Evolutionary conservation across 805 yeast species (phyloP), one percentile per base, ranked within the genome.

Genomic region (Sugiyamaella smithiae): DNA sequence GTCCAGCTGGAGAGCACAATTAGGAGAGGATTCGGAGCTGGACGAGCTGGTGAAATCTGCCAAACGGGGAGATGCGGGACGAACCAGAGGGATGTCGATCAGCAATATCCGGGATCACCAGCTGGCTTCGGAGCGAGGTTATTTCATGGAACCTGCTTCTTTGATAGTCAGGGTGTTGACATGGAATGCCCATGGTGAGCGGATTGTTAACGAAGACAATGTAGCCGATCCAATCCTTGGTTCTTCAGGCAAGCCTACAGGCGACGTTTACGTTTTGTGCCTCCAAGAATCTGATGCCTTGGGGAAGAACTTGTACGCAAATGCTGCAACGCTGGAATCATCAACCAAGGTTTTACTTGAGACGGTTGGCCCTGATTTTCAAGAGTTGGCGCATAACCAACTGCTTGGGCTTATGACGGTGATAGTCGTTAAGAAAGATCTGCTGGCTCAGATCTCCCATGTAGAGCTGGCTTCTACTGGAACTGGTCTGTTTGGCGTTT

Each of bases 211-310:
- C 9, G 51, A 55, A 20, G 58, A n/a, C 12, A 14, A 26, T 40
- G 33, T 26, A 11, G n/a, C 20, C 24, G 29, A 19, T 12, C 36
- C 36, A 24, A 9, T 22, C n/a, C 8, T 16, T 12, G 26, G 49
- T 14, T 40, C n/a, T 2, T 4, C n/a, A n/a, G 3, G n/a, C 29
- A 17, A 8, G 37, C 9, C 19, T 22, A 8, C 40, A 43, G 26
- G 49, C 12, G 60, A 56, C 33, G 38, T 78, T 1, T 70, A 72
- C 46, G 64, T 75, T 4, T 52, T 78, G 4, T 72, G 73, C 5
- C 64, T 78, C 38, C 83, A 78, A 56, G 83, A 78, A 54, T 70
- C 79, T 0, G 68, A 78, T 2, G 74, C 80, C 2, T 61, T 77
- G 42, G 70, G 67, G n/a, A 60, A 63, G 45, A 67, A 63, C 36